A percentile compares a stretch with the other conserved stretches of the same genome.
These are phyloP conservation scores for Gnomoniopsis smithogilvyi DNA, from an alignment of 2,329 filamentous ascomycete species.

Conservation along the genomic window DNA sequence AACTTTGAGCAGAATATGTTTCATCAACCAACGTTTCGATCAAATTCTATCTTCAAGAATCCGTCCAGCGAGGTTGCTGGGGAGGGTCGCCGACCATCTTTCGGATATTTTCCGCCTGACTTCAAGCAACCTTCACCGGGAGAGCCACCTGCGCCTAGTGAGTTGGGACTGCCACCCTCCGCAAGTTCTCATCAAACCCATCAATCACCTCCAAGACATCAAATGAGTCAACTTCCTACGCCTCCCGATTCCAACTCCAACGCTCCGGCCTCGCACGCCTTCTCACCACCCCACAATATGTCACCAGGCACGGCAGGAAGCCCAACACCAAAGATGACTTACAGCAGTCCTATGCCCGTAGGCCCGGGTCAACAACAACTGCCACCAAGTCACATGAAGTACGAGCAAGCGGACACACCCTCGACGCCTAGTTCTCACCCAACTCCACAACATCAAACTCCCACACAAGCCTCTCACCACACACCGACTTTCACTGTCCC, in stretches of 20 bases:
- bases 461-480: slow-evolving; percentile 20
- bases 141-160: slow-evolving; percentile 32
- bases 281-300: slow-evolving; percentile 35
- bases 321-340: slow-evolving; percentile 32
- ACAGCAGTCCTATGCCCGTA: slow-evolving; percentile 24
- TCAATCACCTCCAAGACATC: slow-evolving; percentile 14
- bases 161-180: slow-evolving; percentile 31
- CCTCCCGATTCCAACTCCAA: slow-evolving; percentile 41
- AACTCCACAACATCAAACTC: slow-evolving; percentile 20
- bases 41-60: slow-evolving; percentile 64
- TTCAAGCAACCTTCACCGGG: slow-evolving; percentile 30
- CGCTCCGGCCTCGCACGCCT: slow-evolving; percentile 26
- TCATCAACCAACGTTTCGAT: slow-evolving; percentile 56
- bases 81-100: slow-evolving; percentile 40
- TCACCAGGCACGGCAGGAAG: slow-evolving; percentile 24
- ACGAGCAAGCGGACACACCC: slow-evolving; percentile 20
- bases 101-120: slow-evolving; percentile 64
- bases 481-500: slow-evolving; percentile 38
- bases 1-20: slow-evolving; percentile 39
- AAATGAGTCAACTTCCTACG: slow-evolving; percentile 32
- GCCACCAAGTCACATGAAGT: slow-evolving; percentile 20
- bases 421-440: slow-evolving; percentile 16
- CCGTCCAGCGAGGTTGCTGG: slow-evolving; percentile 48
- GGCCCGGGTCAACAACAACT: slow-evolving; percentile 12
- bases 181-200: slow-evolving; percentile 21